Evolutionary conservation across 2,329 filamentous ascomycete genomes (phyloP), one percentile per base, ranked within the genome.

Genomic region (Colletotrichum sidae): DNA sequence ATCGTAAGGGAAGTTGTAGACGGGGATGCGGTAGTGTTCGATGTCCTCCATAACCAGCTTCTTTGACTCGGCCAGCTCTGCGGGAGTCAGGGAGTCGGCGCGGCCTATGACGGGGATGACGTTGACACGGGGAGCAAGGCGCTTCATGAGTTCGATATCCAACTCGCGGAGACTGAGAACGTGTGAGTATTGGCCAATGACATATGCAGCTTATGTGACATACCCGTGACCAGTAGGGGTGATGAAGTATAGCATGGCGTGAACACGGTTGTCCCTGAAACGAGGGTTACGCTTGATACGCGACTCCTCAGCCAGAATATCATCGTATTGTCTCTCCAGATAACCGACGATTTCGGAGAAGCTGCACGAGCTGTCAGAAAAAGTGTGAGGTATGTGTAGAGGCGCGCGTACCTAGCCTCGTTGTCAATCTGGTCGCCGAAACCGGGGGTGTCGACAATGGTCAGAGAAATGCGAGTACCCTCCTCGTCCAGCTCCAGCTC

Each of bases 21-120:
- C 95, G 51, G 96, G 96, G 73, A 99, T 99, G 77, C 96, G 92
- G 86, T 99, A 99, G 83, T 99, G 96, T 83, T 99, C 96, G 73
- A 99, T 99, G 78, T 99, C 96, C 85, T 99, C 96, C 96, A 99
- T 99, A 76, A 99, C 94, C 68, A 99, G 88, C 87, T 98, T 99
- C 90, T 99, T 99, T 72, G 95, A 98, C 83, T 99, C 96, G 71
- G 96, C 96, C 69, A 99, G 87, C 84, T 99, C 96, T 71, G 93
- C 91, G 44, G 96, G 96, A 61, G 96, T 99, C 69, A 99, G 90
- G 25, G 96, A 97, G 80, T 99, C 96, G 77, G 96, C 96, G 80
- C 97, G 97, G 77, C 96, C 96, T 78, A 99, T 97, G 74, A 99
- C 96, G 69, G 96, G 96, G 71, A 99, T 99, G 72, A 99, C 96